phyloP scores from a whole-genome alignment of 306 rosid species.

The Mucuna pruriens region DNA sequence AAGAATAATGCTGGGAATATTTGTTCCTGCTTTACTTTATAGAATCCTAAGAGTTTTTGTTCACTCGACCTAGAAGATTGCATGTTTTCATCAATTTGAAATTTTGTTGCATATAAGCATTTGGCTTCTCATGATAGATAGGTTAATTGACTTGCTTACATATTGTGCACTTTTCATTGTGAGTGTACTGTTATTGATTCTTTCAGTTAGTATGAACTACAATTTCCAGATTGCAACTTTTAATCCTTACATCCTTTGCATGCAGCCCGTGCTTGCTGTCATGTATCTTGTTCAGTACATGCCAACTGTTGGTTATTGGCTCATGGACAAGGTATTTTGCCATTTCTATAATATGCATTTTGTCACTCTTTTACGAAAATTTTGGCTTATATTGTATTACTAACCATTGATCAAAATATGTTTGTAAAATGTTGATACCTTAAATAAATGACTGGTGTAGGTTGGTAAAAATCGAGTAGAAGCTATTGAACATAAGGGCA shows the following conservation, averaged over 20 bases:
- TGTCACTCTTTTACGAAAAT: background rate
- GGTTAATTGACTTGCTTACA: background rate
- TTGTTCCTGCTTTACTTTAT: constrained; percentile 10
- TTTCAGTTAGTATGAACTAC: constrained; percentile 15
- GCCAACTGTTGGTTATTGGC: constrained; percentile 90
- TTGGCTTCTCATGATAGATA: constrained; percentile 11
- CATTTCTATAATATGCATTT: constrained; percentile 9
- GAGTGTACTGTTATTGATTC: background rate
- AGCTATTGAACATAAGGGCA: constrained; percentile 79
- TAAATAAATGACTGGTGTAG: constrained; percentile 46
- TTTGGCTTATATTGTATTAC: background rate
- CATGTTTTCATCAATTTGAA: background rate
- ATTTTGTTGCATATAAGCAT: constrained; percentile 19
- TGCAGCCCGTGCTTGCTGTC: constrained; percentile 87
- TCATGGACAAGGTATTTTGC: constrained; percentile 90
- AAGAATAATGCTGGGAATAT: background rate
- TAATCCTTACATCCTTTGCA: background rate
- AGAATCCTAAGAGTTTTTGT: background rate
- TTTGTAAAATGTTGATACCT: constrained; percentile 12
- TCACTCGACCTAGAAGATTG: background rate
- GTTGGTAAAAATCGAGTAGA: constrained; percentile 81
- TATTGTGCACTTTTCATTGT: constrained; percentile 1
- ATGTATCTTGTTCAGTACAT: constrained; percentile 92
- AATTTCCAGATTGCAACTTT: constrained; percentile 15
- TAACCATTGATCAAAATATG: background rate